A percentile compares a stretch with the other conserved stretches of the same genome.
Conservation (phyloP, 2,329 filamentous ascomycete genomes). For the Sporothrix variecibatus region DNA sequence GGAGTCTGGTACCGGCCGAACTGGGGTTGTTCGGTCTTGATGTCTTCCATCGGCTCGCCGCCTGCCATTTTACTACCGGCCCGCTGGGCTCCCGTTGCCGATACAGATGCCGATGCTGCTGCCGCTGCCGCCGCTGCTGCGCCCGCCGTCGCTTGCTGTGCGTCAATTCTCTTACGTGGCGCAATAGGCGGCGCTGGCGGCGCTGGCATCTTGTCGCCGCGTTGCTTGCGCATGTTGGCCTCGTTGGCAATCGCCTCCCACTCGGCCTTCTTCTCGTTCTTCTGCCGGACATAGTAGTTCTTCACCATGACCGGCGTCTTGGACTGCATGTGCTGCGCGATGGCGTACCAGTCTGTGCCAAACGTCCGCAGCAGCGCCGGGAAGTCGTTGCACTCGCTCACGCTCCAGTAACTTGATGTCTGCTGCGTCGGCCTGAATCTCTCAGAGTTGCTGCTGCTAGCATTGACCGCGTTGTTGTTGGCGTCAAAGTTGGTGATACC, state of each 20-base stretch:
- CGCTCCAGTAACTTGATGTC: slow-evolving; percentile 84
- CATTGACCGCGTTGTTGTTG: slow-evolving; percentile 24
- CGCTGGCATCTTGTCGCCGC: slow-evolving; percentile 61
- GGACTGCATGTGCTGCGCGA: slow-evolving; percentile 77
- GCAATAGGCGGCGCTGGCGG: slow-evolving; percentile 55
- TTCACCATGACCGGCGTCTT: slow-evolving; percentile 87
- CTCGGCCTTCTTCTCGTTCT: slow-evolving; percentile 55
- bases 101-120: background rate
- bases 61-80: slow-evolving; percentile 22
- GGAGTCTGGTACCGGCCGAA: slow-evolving; percentile 39
- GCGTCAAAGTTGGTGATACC: slow-evolving; percentile 55
- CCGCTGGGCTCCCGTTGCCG: background rate
- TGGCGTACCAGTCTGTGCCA: slow-evolving; percentile 75
- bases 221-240: slow-evolving; percentile 57
- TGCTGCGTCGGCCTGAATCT: slow-evolving; percentile 55
- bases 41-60: slow-evolving; percentile 26
- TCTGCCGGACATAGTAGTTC: slow-evolving; percentile 67
- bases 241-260: slow-evolving; percentile 63
- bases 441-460: slow-evolving; percentile 34
- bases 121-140: slow-evolving; percentile 13
- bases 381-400: slow-evolving; percentile 78
- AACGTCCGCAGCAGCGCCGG: slow-evolving; percentile 70
- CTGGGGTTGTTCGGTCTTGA: slow-evolving; percentile 46
- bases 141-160: background rate
- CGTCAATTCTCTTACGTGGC: slow-evolving; percentile 26